A percentile compares a stretch with the other conserved stretches of the same genome.
phyloP scores from a whole-genome alignment of 495 filamentous ascomycete species.

The Penicillium daleae region DNA sequence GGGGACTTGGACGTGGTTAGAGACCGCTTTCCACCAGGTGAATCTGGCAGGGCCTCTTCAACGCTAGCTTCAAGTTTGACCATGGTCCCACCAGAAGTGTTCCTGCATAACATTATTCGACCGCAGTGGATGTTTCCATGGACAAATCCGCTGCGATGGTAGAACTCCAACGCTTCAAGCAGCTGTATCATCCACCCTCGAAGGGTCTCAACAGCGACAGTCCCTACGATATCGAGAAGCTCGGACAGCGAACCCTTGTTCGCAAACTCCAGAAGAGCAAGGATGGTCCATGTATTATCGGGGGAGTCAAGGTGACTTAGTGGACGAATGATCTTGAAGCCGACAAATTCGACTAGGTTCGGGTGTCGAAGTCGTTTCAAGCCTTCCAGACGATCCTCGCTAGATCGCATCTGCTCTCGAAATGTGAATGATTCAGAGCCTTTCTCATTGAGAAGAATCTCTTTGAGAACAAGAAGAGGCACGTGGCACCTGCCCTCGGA shows the following conservation, averaged over 20 bases:
- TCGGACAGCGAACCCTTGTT: conserved; percentile 84
- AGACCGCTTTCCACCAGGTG: conserved; percentile 38
- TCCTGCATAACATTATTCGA: conserved; percentile 69
- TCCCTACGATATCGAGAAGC: conserved; percentile 74
- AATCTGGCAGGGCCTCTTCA: conserved; percentile 45
- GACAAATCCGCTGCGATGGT: conserved; percentile 79
- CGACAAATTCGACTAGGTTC: conserved; percentile 77
- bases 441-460: conserved; percentile 43
- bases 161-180: conserved; percentile 85
- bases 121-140: conserved; percentile 78
- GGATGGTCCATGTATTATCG: conserved; percentile 71
- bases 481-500: conserved; percentile 50
- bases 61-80: conserved; percentile 51
- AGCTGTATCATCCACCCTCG: conserved; percentile 87
- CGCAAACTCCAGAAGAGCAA: conserved; percentile 74
- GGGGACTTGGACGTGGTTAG: conserved; percentile 69
- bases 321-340: conserved; percentile 71
- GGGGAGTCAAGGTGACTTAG: conserved; percentile 29
- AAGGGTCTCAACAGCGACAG: conserved; percentile 70
- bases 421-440: conserved; percentile 51
- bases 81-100: conserved; percentile 41
- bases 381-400: conserved; percentile 73
- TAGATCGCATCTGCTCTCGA: conserved; percentile 58
- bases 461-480: conserved; percentile 71
- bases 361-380: conserved; percentile 74